These are phyloP conservation scores for Talaromyces sp. DNA, from an alignment of 2,329 filamentous ascomycete genomes.

Conservation along the genomic window DNA sequence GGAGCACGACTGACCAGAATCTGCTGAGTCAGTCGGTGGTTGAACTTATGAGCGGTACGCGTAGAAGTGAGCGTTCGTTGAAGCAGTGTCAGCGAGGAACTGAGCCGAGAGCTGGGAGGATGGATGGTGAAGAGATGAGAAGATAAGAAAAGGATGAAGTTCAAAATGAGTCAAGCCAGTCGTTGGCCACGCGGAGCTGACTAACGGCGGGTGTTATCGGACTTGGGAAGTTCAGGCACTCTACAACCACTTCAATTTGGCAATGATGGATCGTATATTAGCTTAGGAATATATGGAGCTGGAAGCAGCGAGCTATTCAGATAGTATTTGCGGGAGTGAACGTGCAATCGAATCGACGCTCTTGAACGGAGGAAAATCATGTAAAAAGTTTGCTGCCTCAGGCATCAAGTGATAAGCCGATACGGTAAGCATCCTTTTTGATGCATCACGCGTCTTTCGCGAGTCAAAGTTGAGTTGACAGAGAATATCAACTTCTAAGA, in stretches of 20 bases:
- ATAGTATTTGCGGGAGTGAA: neutral
- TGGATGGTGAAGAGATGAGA: constrained; percentile 6
- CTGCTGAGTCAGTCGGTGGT: constrained; percentile 51
- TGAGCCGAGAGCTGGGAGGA: neutral
- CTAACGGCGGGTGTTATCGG: constrained; percentile 16
- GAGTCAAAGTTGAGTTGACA: neutral
- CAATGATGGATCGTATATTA: neutral
- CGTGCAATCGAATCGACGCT: too few species aligned
- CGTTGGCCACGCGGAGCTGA: constrained; percentile 12
- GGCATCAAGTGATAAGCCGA: constrained; percentile 6
- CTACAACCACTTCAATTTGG: neutral
- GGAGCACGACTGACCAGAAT: constrained; percentile 56
- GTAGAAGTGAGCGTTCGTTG: neutral
- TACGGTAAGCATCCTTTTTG: constrained; percentile 8
- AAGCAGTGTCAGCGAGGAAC: neutral
- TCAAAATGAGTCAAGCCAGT: neutral
- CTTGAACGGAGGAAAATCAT: neutral
- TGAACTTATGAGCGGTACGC: neutral
- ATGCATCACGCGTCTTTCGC: constrained; percentile 4
- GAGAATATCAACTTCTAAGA: neutral
- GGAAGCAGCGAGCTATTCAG: neutral
- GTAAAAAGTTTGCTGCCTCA: neutral
- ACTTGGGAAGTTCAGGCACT: neutral
- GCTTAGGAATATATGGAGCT: neutral
- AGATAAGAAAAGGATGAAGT: neutral